Percentiles rank a stretch among this genome's conserved stretches.
Conservation (phyloP, 306 rosid genomes). For the Prunus mongolica region DNA sequence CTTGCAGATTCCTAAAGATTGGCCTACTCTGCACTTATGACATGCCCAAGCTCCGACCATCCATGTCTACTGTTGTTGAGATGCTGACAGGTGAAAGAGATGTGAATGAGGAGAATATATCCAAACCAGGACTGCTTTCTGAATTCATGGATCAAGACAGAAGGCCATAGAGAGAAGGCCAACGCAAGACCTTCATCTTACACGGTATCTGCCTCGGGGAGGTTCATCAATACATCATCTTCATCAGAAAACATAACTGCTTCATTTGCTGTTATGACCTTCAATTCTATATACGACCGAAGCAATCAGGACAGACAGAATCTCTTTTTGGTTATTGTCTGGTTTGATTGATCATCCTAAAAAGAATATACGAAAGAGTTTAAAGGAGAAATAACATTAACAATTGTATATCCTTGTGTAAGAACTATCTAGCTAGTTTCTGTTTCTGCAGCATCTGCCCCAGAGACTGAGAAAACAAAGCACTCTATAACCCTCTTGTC, state of each 20-base stretch:
- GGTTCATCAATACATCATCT: conserved; percentile 31
- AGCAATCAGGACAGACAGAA: conserved; percentile 23
- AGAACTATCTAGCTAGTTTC: conserved; percentile 34
- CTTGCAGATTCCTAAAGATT: conserved; percentile 52
- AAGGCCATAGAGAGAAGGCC: conserved; percentile 21
- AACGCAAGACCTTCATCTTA: conserved; percentile 28
- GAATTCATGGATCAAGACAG: conserved; percentile 39
- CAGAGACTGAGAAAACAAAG: conserved; percentile 73
- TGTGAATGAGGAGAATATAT: conserved; percentile 36
- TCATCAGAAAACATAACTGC: conserved; percentile 23
- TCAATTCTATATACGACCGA: conserved; percentile 63
- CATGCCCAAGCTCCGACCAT: conserved; percentile 66
- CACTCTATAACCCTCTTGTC: conserved; percentile 76
- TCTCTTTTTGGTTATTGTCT: not conserved
- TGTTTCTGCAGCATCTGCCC: conserved; percentile 63
- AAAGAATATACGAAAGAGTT: conserved; percentile 14
- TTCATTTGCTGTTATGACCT: conserved; percentile 63
- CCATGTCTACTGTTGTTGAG: conserved; percentile 56
- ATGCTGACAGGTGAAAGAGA: conserved; percentile 62
- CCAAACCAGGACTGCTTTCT: conserved; percentile 64
- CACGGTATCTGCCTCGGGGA: conserved; percentile 14
- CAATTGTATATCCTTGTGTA: conserved; percentile 8
- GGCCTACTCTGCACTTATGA: conserved; percentile 81
- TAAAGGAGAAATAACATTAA: conserved; percentile 1
- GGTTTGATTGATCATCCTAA: conserved; percentile 8